Percentiles rank a stretch among this genome's conserved stretches.
Conservation (phyloP, 192 early-diverging fungal species). For the Mortierella hygrophila region DNA sequence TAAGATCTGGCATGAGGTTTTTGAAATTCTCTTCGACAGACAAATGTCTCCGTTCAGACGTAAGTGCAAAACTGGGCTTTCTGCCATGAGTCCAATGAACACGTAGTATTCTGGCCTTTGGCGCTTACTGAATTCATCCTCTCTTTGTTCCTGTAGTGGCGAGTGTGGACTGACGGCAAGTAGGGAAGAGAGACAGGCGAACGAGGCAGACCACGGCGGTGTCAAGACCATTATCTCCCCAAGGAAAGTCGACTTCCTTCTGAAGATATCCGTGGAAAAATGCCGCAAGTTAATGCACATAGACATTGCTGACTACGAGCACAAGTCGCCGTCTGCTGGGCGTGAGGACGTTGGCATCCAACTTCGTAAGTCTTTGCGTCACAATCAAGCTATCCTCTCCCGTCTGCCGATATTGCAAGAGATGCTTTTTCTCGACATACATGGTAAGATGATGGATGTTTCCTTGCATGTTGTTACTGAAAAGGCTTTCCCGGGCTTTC, state of each 20-base stretch:
- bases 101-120: not conserved
- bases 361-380: not conserved
- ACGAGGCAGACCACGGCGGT: not conserved
- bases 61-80: slow-evolving; percentile 6
- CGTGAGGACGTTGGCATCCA: not conserved
- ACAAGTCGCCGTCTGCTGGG: slow-evolving; percentile 4
- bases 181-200: slow-evolving; percentile 7
- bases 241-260: not conserved
- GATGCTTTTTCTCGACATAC: not conserved
- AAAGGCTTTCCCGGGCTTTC: not conserved
- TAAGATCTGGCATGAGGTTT: not conserved
- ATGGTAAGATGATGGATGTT: not conserved
- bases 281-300: not conserved
- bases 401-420: not conserved
- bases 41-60: slow-evolving; percentile 12
- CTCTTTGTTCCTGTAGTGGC: not conserved
- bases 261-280: not conserved
- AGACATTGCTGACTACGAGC: not conserved
- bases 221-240: not conserved
- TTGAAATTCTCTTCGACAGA: slow-evolving; percentile 1
- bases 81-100: not conserved
- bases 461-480: not conserved
- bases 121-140: not conserved
- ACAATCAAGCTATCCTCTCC: not conserved
- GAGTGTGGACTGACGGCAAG: slow-evolving; percentile 6